Evolutionary conservation across 2,329 filamentous ascomycete genomes (phyloP), one percentile per base, ranked within the genome.

Genomic region (Lojkania enalia): DNA sequence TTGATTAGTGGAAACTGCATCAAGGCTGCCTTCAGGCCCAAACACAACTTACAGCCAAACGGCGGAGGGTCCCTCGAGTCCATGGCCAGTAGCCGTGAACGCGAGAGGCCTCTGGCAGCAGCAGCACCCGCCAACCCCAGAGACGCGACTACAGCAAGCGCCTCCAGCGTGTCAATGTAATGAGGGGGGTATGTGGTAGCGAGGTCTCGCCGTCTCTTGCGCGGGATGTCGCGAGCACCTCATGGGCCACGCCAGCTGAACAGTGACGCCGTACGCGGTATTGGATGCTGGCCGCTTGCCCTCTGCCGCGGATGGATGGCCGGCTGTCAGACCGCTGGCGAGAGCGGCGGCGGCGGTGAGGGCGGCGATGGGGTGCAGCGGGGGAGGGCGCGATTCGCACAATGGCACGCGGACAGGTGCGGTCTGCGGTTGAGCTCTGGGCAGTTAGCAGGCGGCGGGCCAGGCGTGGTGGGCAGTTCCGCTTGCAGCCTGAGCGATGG

Each of bases 51-150:
- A 65, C 63, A 68, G 51, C 66, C 66, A 55, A 69, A 69, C 12
- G 65, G 66, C 51, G 54, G 50, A 31, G 62, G 54, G 35, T 64
- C 63, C 39, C 64, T 62, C 43, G 63, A 55, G 55, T 60, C 57
- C 66, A 69, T 69, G 58, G 54, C 55, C 49, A 52, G 38, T 31
- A 31, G 20, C 39, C 33, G 21, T 40, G 42, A 36, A 37, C 47
- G 57, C 49, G 51, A 42, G 41, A 52, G 57, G 55, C 55, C 47
- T 53, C 44, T 61, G 51, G 54, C 55, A 48, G 51, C 44, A 46
- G 48, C 55, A 50, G n/a, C n/a, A n/a, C 51, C 55, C 54, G 51
- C 63, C 54, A 57, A 49, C 47, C 53, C 52, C 57, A 54, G 51
- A 48, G 52, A 49, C 52, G 55, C 51, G 31, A 46, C 52, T 13